These are phyloP conservation scores for Diplodia scrobiculata DNA, from an alignment of 2,329 filamentous ascomycete species.

Conservation along the genomic window DNA sequence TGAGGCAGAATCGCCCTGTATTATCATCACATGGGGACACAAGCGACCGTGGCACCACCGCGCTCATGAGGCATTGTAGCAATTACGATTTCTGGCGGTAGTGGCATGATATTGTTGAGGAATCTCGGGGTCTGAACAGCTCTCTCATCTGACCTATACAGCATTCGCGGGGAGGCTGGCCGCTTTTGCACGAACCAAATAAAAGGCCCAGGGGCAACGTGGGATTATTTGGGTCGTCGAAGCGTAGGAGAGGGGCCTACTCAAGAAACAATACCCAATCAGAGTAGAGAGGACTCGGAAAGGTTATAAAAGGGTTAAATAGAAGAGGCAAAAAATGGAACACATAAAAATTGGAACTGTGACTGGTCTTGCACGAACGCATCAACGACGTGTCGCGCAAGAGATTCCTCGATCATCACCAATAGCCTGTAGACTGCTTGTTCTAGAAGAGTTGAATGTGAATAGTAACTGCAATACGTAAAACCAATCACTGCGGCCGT, in stretches of 20 bases:
- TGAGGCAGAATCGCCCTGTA: constrained; percentile 42
- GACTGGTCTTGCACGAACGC: constrained; percentile 1
- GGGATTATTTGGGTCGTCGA: neutral
- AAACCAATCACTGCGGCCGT: constrained; percentile 8
- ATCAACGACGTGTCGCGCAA: neutral
- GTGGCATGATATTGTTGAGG: neutral
- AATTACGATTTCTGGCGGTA: neutral
- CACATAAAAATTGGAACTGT: neutral
- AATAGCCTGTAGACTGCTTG: neutral
- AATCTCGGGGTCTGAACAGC: neutral
- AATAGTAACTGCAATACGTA: neutral
- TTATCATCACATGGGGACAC: neutral
- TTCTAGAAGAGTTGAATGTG: neutral
- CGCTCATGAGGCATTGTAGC: neutral
- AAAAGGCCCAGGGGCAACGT: neutral
- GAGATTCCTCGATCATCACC: neutral
- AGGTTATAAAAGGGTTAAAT: neutral
- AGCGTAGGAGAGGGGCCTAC: neutral
- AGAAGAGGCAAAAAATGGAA: neutral
- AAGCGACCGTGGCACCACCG: neutral
- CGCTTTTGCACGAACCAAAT: neutral
- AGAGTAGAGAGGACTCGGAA: neutral
- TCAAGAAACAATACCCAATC: neutral
- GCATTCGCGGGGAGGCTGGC: neutral
- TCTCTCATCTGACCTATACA: neutral